Conservation (phyloP, 2,329 filamentous ascomycete species). For the Pseudocercospora macadamiae region DNA sequence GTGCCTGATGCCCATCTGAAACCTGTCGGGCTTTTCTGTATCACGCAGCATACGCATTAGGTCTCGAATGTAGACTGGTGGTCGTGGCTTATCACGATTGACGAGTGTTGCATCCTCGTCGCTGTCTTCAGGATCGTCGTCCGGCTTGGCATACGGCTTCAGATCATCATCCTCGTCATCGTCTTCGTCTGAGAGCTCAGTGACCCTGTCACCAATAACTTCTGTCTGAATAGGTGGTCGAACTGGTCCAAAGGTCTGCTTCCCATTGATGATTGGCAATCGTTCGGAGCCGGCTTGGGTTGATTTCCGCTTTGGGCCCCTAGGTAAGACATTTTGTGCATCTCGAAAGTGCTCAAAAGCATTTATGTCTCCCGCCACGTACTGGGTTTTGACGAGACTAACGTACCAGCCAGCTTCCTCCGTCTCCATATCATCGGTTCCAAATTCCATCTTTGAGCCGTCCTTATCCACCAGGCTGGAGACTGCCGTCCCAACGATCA, state of each 20-base stretch:
- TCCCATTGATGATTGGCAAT: slow-evolving; percentile 33
- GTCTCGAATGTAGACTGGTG: slow-evolving; percentile 90
- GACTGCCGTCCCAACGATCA: slow-evolving; percentile 78
- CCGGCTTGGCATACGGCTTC: slow-evolving; percentile 78
- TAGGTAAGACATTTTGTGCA: not conserved
- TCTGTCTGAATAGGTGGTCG: slow-evolving; percentile 35
- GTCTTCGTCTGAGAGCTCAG: slow-evolving; percentile 33
- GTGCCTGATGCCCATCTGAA: slow-evolving; percentile 75
- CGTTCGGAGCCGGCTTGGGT: slow-evolving; percentile 5
- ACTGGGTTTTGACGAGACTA: slow-evolving; percentile 63
- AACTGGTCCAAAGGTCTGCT: slow-evolving; percentile 36
- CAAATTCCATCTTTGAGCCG: slow-evolving; percentile 77
- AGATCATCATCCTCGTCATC: slow-evolving; percentile 67
- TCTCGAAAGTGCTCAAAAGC: slow-evolving; percentile 54
- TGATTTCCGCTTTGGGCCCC: slow-evolving; percentile 8
- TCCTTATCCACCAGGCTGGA: slow-evolving; percentile 66
- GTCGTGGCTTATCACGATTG: slow-evolving; percentile 76
- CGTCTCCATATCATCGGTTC: slow-evolving; percentile 75
- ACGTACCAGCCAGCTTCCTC: slow-evolving; percentile 78
- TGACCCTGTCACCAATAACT: slow-evolving; percentile 37
- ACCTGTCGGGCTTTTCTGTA: slow-evolving; percentile 80
- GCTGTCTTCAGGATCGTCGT: slow-evolving; percentile 86
- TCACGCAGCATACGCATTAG: slow-evolving; percentile 78
- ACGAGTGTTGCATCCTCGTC: slow-evolving; percentile 91
- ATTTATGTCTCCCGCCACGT: slow-evolving; percentile 57